Conservation (phyloP, 352 stramenopile genomes). For the Globisporangium okanoganense region DNA sequence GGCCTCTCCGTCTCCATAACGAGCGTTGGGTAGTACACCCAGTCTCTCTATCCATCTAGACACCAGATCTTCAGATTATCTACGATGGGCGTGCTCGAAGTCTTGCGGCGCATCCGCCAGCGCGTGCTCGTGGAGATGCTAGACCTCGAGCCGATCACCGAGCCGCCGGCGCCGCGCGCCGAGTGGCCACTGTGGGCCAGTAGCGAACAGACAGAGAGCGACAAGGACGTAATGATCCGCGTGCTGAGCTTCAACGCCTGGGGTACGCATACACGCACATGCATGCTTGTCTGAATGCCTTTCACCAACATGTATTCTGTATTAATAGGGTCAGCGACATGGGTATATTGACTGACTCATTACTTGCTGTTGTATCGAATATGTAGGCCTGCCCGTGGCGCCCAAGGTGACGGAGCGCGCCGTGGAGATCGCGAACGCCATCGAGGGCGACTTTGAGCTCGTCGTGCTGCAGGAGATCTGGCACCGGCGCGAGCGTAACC, state of each 20-base stretch:
- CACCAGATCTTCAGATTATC: no score
- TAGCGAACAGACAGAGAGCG: neutral
- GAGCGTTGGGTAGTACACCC: neutral
- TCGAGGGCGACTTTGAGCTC: slow-evolving; percentile 62
- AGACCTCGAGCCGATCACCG: slow-evolving; percentile 45
- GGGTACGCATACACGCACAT: slow-evolving; percentile 27
- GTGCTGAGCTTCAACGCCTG: slow-evolving; percentile 77
- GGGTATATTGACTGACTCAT: neutral
- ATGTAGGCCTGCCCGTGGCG: slow-evolving; percentile 54
- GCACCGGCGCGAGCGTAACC: slow-evolving; percentile 73
- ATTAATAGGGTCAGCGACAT: slow-evolving; percentile 3
- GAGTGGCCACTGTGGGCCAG: slow-evolving; percentile 27
- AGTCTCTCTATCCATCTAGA: neutral
- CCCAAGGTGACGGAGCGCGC: slow-evolving; percentile 68
- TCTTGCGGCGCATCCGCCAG: slow-evolving; percentile 38
- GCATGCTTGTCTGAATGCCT: slow-evolving; percentile 2
- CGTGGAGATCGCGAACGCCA: slow-evolving; percentile 57
- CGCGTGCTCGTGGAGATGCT: slow-evolving; percentile 59
- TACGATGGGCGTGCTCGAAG: slow-evolving; percentile 30
- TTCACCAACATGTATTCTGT: neutral
- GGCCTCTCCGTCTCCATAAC: neutral
- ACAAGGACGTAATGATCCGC: slow-evolving; percentile 34
- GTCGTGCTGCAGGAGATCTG: slow-evolving; percentile 84
- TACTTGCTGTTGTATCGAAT: neutral
- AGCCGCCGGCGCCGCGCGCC: slow-evolving; percentile 34